phyloP scores from a whole-genome alignment of 106 monocot genomes.

The Phalaenopsis equestris region DNA sequence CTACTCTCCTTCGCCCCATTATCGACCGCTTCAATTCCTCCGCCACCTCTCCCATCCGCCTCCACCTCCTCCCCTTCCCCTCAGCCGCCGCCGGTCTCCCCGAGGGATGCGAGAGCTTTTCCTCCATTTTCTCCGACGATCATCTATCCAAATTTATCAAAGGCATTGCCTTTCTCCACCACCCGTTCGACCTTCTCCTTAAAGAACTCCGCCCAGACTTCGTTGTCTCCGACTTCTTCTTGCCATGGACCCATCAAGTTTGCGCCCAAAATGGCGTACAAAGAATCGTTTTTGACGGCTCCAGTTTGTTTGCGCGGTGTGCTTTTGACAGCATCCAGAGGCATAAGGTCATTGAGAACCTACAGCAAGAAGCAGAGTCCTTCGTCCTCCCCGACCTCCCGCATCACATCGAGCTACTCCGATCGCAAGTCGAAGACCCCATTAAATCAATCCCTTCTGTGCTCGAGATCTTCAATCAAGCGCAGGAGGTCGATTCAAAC shows the following conservation, averaged over 20 bases:
- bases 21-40: background rate
- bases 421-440: background rate
- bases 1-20: background rate
- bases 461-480: background rate
- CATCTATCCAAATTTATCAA: background rate
- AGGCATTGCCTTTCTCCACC: background rate
- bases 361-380: background rate
- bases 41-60: background rate
- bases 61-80: constrained; percentile 10
- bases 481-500: background rate
- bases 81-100: background rate
- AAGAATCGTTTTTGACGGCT: background rate
- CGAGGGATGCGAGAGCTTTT: background rate
- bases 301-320: background rate
- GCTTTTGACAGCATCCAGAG: background rate
- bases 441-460: background rate
- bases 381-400: constrained; percentile 9
- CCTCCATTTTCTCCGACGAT: background rate
- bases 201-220: background rate
- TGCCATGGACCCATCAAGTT: too few species aligned
- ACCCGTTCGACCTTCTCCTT: background rate
- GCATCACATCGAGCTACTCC: constrained; percentile 3
- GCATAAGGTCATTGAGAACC: background rate
- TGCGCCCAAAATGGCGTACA: too few species aligned
- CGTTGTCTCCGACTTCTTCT: background rate